A percentile compares a stretch with the other conserved stretches of the same genome.
phyloP scores from a whole-genome alignment of 305 asterid genomes.

The Nicotiana rustica region DNA sequence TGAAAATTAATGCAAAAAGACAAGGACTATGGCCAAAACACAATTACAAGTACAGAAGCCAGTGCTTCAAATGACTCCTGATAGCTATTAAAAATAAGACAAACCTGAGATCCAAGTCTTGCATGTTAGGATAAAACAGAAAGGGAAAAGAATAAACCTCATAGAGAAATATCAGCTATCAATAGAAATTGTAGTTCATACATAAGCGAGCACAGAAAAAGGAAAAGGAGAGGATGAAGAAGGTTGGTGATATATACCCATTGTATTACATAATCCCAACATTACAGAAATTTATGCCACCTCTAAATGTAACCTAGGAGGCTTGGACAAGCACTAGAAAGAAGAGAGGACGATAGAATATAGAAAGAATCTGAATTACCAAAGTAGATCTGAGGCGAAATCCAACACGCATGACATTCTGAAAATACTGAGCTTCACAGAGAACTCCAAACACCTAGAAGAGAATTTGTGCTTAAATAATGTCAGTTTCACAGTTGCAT shows the following conservation, averaged over 20 bases:
- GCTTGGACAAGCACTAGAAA: background rate
- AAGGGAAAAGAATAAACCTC: background rate
- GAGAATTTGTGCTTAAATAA: conserved; percentile 31
- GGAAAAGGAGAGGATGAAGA: background rate
- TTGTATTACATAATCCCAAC: background rate
- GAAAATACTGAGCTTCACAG: conserved; percentile 96
- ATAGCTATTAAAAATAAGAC: conserved; percentile 20
- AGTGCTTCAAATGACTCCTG: background rate
- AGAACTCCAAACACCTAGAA: conserved; percentile 92
- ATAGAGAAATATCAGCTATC: background rate
- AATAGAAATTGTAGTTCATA: background rate
- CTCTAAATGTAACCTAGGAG: conserved; percentile 1
- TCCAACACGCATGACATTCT: conserved; percentile 98
- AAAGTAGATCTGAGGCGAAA: conserved; percentile 89
- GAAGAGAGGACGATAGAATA: conserved; percentile 24
- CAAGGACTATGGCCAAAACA: conserved; percentile 11
- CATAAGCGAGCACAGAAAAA: background rate
- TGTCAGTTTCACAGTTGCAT: conserved; percentile 11
- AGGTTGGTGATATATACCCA: background rate
- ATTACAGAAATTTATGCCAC: background rate
- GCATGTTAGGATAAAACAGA: background rate
- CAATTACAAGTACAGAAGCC: background rate
- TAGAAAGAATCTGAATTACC: conserved; percentile 57
- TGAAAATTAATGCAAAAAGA: background rate
- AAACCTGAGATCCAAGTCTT: conserved; percentile 11